Evolutionary conservation across 345 rosid genomes (phyloP).

Genomic region (Acer yangbiense): DNA sequence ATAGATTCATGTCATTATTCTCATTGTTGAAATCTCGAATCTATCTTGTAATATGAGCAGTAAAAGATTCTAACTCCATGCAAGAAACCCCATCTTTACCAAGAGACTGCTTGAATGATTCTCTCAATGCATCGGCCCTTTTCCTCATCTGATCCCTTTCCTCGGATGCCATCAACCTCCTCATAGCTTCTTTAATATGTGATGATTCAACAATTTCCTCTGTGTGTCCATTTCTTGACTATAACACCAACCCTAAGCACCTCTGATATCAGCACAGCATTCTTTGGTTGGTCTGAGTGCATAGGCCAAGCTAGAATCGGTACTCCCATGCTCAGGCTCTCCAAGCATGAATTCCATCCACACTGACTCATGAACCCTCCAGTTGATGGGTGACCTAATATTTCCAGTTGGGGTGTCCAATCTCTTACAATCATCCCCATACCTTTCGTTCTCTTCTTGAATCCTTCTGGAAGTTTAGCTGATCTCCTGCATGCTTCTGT

Average conservation of each 20-base stretch:
- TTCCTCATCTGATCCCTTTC: constrained; percentile 7
- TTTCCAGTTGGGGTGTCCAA: constrained; percentile 21
- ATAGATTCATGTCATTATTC: not conserved
- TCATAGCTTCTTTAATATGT: not conserved
- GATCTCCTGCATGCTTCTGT: not conserved
- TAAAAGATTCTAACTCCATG: constrained; percentile 6
- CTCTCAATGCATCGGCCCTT: not conserved
- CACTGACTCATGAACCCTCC: constrained; percentile 23
- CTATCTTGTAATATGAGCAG: constrained; percentile 5
- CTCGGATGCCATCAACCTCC: not conserved
- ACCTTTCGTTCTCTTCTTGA: not conserved
- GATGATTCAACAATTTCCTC: not conserved
- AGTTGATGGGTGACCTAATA: not conserved
- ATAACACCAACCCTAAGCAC: constrained; percentile 4
- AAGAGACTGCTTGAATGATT: not conserved
- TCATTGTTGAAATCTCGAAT: too few relatives aligned
- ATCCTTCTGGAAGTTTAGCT: constrained; percentile 7
- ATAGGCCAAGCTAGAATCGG: constrained; percentile 23
- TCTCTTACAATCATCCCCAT: constrained; percentile 4
- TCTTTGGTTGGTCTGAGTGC: constrained; percentile 16
- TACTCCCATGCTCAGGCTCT: constrained; percentile 14
- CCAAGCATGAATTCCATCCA: constrained; percentile 22
- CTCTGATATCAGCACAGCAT: constrained; percentile 7
- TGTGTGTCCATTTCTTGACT: not conserved
- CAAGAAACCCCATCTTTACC: constrained; percentile 6